Evolutionary conservation across 164 flowering plant species (phyloP), one percentile per base, ranked within the genome.

Genomic region (Chloranthus sessilifolius): DNA sequence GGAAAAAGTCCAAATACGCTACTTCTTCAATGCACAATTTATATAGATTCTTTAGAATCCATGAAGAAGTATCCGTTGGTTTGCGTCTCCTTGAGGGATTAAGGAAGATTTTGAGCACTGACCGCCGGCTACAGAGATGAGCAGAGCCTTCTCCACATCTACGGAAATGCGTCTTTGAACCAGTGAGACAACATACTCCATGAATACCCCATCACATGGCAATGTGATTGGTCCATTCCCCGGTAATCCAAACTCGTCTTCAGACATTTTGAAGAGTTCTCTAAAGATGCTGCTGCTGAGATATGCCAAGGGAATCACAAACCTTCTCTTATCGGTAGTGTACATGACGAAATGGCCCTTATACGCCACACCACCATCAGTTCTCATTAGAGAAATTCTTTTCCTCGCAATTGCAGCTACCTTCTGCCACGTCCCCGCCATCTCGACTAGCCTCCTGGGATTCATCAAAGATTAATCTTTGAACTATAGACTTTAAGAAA

Each of bases 181-280:
- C 10, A 47, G 6, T 2, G 54, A 49, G 20, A 58, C 9, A 9
- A 58, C 27, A 30, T 40, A 57, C 4, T 49, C 54, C 23, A 58
- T n/a, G 22, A 48, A 49, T 15, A 22, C 17, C 4, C 22, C 39
- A 39, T 58, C 47, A 12, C 61, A 58, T 12, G 61, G 61, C 8
- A 58, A 15, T 30, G 36, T 48, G 24, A 58, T 55, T 1, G 43
- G 41, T 1, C 50, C 59, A 46, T 46, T 21, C 1, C 41, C 12
- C 3, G 43, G 21, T 19, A 34, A 34, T 11, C 59, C 59, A 17
- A 58, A 58, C 39, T 48, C 54, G 2, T 28, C 47, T 30, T 48
- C 61, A 3, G 48, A 26, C 54, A 58, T 48, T 23, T 40, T 58
- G 7, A 58, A 43, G 7, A 58, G 47, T 41, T 58, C 54, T 31